Evolutionary conservation across 257 asterid species (phyloP).

Genomic region (Jacaranda copaia): DNA sequence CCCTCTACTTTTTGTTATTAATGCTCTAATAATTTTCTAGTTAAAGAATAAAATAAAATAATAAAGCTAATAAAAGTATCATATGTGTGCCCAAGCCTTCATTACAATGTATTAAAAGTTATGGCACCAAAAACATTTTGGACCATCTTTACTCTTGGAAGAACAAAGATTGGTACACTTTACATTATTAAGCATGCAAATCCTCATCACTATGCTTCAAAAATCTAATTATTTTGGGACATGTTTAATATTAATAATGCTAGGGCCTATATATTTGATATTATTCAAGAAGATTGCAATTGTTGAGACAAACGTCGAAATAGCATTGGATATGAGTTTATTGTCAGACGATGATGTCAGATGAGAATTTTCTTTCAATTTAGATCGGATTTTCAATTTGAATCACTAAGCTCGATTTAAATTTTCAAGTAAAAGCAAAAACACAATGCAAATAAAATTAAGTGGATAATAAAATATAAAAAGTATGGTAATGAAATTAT

Average conservation of each 20-base stretch:
- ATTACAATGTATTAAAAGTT: neutral
- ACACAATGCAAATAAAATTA: no score
- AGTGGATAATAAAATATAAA: no score
- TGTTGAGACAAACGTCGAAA: neutral
- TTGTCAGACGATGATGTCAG: neutral
- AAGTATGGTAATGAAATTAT: no score
- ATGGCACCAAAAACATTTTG: conserved; percentile 3
- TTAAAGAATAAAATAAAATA: neutral
- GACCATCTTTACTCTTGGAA: neutral
- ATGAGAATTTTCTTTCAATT: neutral
- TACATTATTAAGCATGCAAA: conserved; percentile 45
- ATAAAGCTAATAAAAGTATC: neutral
- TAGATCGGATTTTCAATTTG: no score
- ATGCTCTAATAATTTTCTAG: neutral
- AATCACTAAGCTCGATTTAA: no score
- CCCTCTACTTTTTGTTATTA: neutral
- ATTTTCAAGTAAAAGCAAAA: no score
- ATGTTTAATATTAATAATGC: neutral
- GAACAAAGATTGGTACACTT: conserved; percentile 15
- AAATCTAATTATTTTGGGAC: conserved; percentile 1
- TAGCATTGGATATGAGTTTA: neutral
- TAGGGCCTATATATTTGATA: no score
- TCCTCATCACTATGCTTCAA: conserved; percentile 31
- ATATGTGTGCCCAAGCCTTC: no score
- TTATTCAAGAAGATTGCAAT: neutral